Conservation (phyloP, 139 green algal genomes). For the Diplosphaera chodatii region DNA sequence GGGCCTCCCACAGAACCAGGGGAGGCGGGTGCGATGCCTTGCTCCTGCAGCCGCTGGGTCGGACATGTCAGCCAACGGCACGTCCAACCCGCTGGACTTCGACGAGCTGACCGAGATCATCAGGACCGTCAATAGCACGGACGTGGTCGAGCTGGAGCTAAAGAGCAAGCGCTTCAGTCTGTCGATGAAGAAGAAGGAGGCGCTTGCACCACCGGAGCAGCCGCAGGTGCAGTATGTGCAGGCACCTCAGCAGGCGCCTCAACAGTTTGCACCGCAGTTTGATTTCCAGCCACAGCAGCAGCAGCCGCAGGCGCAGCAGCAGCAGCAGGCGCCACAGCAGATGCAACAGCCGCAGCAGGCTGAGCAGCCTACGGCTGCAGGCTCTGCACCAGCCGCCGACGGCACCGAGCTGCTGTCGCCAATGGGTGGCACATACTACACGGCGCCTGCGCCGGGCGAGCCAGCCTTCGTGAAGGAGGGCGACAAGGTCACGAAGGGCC, state of each 20-base stretch:
- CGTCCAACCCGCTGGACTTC: slow-evolving; percentile 61
- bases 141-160: slow-evolving; percentile 94
- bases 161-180: slow-evolving; percentile 90
- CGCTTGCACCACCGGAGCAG: slow-evolving; percentile 50
- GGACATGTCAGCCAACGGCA: background rate
- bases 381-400: slow-evolving; percentile 37
- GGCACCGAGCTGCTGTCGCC: slow-evolving; percentile 36
- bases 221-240: slow-evolving; percentile 7
- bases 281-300: slow-evolving; percentile 13
- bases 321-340: slow-evolving; percentile 21
- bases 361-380: slow-evolving; percentile 42
- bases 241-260: background rate
- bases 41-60: background rate
- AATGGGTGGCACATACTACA: slow-evolving; percentile 78
- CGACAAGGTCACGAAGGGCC: slow-evolving; percentile 87
- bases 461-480: slow-evolving; percentile 85
- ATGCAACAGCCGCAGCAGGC: slow-evolving; percentile 32
- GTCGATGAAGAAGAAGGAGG: slow-evolving; percentile 82
- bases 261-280: background rate
- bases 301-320: slow-evolving; percentile 28
- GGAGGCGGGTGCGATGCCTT: background rate
- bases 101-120: slow-evolving; percentile 80
- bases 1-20: background rate
- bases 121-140: slow-evolving; percentile 89
- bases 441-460: slow-evolving; percentile 82